phyloP scores from a whole-genome alignment of 2,329 filamentous ascomycete genomes.

The Penicillium psychrosexuale region DNA sequence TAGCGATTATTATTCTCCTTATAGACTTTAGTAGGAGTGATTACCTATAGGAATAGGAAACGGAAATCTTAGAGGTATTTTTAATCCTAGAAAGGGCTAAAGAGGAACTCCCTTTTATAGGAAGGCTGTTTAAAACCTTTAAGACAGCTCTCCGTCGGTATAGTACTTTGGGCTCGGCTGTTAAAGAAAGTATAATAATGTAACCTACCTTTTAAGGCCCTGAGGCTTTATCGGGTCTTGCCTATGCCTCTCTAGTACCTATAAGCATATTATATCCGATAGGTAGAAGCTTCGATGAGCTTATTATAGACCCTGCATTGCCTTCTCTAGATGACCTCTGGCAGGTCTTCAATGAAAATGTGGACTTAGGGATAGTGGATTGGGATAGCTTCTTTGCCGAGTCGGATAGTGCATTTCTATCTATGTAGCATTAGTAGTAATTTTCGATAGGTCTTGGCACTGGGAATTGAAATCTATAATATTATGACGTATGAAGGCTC shows the following conservation, averaged over 20 bases:
- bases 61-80: slow-evolving; percentile 34
- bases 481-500: slow-evolving; percentile 7
- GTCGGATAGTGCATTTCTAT: slow-evolving; percentile 17
- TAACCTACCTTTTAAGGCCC: neutral
- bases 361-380: slow-evolving; percentile 16
- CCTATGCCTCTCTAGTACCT: no score
- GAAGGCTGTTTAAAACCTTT: slow-evolving; percentile 33
- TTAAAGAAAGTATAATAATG: neutral
- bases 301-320: slow-evolving; percentile 8
- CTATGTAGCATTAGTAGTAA: neutral
- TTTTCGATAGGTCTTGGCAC: neutral
- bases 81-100: slow-evolving; percentile 34
- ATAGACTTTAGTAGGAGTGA: slow-evolving; percentile 38
- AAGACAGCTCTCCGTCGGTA: slow-evolving; percentile 27
- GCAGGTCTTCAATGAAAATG: slow-evolving; percentile 20
- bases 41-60: slow-evolving; percentile 23
- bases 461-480: neutral
- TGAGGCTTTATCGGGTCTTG: neutral
- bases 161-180: slow-evolving; percentile 7
- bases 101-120: slow-evolving; percentile 28
- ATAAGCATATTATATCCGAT: neutral
- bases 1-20: slow-evolving; percentile 39
- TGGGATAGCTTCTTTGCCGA: slow-evolving; percentile 22
- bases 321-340: slow-evolving; percentile 18
- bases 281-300: neutral